A percentile compares a stretch with the other conserved stretches of the same genome.
phyloP scores from a whole-genome alignment of 768 basidiomycete genomes.

The Glaciozyma martinii region DNA sequence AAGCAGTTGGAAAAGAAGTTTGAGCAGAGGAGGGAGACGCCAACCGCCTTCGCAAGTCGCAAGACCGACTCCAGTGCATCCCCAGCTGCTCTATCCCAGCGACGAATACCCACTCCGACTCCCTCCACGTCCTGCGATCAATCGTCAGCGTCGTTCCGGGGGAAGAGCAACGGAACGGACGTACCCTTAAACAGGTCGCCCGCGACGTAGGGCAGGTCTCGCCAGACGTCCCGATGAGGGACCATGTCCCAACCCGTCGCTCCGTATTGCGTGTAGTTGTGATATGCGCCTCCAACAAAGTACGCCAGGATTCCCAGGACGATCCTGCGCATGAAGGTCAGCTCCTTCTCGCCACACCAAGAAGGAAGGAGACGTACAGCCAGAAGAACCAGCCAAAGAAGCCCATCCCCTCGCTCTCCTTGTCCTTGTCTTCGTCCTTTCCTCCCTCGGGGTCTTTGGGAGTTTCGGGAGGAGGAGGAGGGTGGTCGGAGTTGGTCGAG shows the following conservation, averaged over 20 bases:
- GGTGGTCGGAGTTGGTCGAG: conserved; percentile 5
- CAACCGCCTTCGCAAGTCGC: background rate
- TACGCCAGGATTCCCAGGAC: conserved; percentile 60
- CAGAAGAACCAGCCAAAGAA: conserved; percentile 77
- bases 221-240: conserved; percentile 1
- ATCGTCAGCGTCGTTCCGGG: background rate
- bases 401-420: conserved; percentile 43
- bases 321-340: conserved; percentile 42
- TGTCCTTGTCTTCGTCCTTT: conserved; percentile 25
- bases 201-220: background rate
- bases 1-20: too few relatives aligned
- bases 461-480: conserved; percentile 16
- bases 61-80: background rate
- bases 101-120: background rate
- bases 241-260: conserved; percentile 59
- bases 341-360: background rate
- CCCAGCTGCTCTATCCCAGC: background rate
- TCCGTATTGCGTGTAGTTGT: conserved; percentile 80
- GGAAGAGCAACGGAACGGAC: background rate
- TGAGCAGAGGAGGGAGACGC: background rate
- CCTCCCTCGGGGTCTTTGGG: conserved; percentile 28
- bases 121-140: background rate
- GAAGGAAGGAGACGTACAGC: conserved; percentile 48
- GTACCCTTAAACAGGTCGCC: background rate
- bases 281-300: conserved; percentile 69